These are phyloP conservation scores for Phytophthora ohioensis DNA, from an alignment of 352 stramenopile genomes.

Conservation along the genomic window DNA sequence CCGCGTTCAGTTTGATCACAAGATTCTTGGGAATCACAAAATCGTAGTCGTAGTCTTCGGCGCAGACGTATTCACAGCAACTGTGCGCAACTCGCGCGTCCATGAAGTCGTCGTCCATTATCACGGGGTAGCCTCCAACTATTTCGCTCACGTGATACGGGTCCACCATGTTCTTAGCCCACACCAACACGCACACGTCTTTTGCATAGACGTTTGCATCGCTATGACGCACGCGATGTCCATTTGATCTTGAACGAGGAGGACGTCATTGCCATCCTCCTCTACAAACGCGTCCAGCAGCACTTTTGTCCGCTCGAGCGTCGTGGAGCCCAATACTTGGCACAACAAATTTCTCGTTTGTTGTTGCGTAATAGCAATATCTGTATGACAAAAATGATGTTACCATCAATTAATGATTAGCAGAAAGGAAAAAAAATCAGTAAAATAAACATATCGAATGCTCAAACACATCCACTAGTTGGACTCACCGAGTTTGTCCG, in stretches of 20 bases:
- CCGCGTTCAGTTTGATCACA: constrained; percentile 8
- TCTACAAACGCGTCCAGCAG: constrained; percentile 14
- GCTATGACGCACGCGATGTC: too few species aligned
- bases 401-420: neutral
- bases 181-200: constrained; percentile 1
- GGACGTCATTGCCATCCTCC: constrained; percentile 8
- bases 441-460: neutral
- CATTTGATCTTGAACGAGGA: neutral
- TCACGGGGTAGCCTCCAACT: constrained; percentile 6
- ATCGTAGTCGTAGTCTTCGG: constrained; percentile 10
- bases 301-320: neutral
- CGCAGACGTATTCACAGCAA: neutral
- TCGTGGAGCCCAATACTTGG: constrained; percentile 5
- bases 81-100: neutral
- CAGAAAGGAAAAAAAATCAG: neutral
- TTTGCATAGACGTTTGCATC: too few species aligned
- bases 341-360: constrained; percentile 17
- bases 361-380: constrained; percentile 15
- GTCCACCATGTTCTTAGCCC: constrained; percentile 1
- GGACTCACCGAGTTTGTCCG: constrained; percentile 13
- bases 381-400: neutral
- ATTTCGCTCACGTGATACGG: neutral
- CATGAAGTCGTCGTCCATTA: constrained; percentile 15
- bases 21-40: constrained; percentile 7
- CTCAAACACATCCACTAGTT: neutral